Evolutionary conservation across 2,329 filamentous ascomycete species (phyloP), one percentile per base, ranked within the genome.

Genomic region (Teratosphaeria epicoccoides): DNA sequence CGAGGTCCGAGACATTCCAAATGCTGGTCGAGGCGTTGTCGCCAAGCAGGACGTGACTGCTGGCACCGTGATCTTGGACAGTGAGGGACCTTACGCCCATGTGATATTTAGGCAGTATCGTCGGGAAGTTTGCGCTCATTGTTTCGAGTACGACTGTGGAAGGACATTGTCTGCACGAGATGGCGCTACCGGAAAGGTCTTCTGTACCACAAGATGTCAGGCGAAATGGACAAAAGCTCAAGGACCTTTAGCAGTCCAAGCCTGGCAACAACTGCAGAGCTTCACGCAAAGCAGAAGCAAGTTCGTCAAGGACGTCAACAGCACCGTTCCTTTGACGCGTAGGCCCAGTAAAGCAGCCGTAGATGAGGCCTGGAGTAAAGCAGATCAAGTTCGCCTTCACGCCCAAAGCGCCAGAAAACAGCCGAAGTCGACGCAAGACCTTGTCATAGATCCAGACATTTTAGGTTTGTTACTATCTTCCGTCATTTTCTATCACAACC

Each of bases 81-180:
- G 69, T 17, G 58, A 62, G n/a, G 64, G 68, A 17, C 66, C 73
- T 1, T 63, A 67, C 3, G 62, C 70, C 1, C 66, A 66, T 25
- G 70, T 75, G 7, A 54, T 76, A 3, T 66, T 73, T 40, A 68
- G 71, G 46, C 66, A 73, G 47, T 76, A 75, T 58, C 65, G 70
- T 7, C 71, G 72, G 40, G 73, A 76, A 63, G 73, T 75, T 10
- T 76, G 73, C 61, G 72, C 68, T 0, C 63, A 70, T 24, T 76
- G 73, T 59, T 75, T 76, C 51, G 50, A 52, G 20, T 76, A 75
- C 59, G 68, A 75, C 25, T 62, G 68, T 22, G 73, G 73, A 1
- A 64, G 70, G 2, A 69, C 68, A 43, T 59, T 73, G 52, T 59
- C 60, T 5, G 60, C 73, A 4, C 66, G 70, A 14, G 68, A 73